Evolutionary conservation across 2,329 filamentous ascomycete genomes (phyloP).

Genomic region (Arthrobotrys entomopaga): DNA sequence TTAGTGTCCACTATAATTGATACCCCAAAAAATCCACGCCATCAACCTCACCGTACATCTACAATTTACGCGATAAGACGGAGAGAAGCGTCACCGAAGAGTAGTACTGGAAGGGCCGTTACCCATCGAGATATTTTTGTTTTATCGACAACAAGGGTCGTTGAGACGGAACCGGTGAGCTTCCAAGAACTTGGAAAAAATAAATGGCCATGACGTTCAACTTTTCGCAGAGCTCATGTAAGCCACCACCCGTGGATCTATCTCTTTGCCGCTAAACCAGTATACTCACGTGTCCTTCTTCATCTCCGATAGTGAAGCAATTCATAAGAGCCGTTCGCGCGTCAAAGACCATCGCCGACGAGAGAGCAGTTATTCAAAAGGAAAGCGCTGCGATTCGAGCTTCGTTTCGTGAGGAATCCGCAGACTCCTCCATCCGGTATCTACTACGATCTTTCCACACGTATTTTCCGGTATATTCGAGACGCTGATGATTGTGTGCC

Average conservation of each 20-base stretch:
- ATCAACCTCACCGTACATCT: neutral
- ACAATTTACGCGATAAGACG: neutral
- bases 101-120: too few species aligned
- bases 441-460: slow-evolving; percentile 51
- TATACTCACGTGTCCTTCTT: too few species aligned
- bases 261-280: too few species aligned
- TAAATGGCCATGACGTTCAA: slow-evolving; percentile 47
- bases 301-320: slow-evolving; percentile 81
- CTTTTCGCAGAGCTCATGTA: slow-evolving; percentile 53
- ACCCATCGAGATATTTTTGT: too few species aligned
- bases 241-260: neutral
- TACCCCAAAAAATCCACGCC: slow-evolving; percentile 2
- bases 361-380: slow-evolving; percentile 97
- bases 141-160: too few species aligned
- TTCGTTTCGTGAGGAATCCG: slow-evolving; percentile 96
- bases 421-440: slow-evolving; percentile 88
- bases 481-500: slow-evolving; percentile 10
- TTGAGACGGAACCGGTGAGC: neutral
- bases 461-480: slow-evolving; percentile 5
- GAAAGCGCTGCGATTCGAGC: slow-evolving; percentile 97
- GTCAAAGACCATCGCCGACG: slow-evolving; percentile 98
- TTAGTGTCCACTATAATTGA: neutral
- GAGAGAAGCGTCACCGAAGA: neutral
- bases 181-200: neutral
- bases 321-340: slow-evolving; percentile 99